Conservation (phyloP, 116 monocot genomes). For the Phalaenopsis hybrid region DNA sequence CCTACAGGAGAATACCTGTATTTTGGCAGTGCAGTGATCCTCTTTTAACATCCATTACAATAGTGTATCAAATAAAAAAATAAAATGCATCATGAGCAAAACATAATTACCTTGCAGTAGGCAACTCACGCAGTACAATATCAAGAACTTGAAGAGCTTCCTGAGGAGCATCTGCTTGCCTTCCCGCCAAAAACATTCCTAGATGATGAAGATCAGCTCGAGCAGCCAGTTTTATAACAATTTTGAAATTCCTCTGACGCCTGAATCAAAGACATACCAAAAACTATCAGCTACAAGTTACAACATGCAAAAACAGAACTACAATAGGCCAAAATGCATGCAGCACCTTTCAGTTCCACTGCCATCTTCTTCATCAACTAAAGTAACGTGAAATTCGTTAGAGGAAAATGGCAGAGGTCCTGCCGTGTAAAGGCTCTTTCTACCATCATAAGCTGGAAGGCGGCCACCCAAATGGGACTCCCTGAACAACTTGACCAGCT, state of each 20-base stretch:
- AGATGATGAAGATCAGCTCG: conserved; percentile 82
- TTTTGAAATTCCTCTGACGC: conserved; percentile 51
- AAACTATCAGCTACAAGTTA: neutral
- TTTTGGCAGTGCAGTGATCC: neutral
- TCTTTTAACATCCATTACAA: conserved; percentile 1
- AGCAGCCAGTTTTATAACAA: conserved; percentile 77
- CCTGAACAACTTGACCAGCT: conserved; percentile 38
- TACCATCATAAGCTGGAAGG: conserved; percentile 69
- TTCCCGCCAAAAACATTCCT: conserved; percentile 59
- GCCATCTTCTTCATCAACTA: conserved; percentile 70
- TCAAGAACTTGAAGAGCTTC: conserved; percentile 89
- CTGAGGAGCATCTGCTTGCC: conserved; percentile 79
- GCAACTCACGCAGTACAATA: conserved; percentile 85
- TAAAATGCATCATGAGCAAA: neutral
- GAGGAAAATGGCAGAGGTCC: conserved; percentile 49
- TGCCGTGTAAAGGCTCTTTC: conserved; percentile 63
- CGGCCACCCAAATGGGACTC: conserved; percentile 42
- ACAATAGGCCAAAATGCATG: neutral
- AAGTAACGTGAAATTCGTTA: conserved; percentile 37
- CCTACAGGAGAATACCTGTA: conserved; percentile 55
- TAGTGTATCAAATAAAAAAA: neutral
- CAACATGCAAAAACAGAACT: neutral
- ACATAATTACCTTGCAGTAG: conserved; percentile 57
- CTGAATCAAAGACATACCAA: conserved; percentile 15
- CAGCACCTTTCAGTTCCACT: conserved; percentile 41